Evolutionary conservation across 345 rosid genomes (phyloP).

Genomic region (Camelina sativa): DNA sequence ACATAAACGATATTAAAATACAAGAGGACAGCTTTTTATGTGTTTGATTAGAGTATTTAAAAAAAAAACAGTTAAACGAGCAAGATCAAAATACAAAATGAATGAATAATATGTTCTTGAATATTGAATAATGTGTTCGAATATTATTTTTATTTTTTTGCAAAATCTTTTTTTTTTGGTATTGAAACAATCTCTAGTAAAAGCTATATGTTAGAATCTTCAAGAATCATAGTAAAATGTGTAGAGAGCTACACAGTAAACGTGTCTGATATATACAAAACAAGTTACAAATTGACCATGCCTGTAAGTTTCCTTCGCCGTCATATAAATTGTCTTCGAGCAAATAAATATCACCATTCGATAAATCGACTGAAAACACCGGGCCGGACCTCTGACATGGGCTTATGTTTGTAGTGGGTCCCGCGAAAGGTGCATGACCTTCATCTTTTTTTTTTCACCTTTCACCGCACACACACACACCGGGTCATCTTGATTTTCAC

Average conservation of each 20-base stretch:
- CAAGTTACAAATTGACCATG: background rate
- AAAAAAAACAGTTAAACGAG: background rate
- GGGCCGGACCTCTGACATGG: slow-evolving; percentile 27
- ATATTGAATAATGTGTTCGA: background rate
- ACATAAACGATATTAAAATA: background rate
- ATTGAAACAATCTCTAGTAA: no score
- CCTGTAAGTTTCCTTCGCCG: background rate
- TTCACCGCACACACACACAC: no score
- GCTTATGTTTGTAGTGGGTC: slow-evolving; percentile 6
- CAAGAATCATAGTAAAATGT: no score
- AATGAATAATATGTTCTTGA: background rate
- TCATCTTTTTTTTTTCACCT: background rate
- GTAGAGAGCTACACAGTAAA: no score
- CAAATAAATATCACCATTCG: background rate
- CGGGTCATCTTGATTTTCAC: background rate
- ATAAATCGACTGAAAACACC: background rate
- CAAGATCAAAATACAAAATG: background rate
- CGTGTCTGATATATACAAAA: background rate
- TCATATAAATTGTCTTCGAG: slow-evolving; percentile 13
- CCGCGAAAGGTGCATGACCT: background rate
- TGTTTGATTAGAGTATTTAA: background rate
- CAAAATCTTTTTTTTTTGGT: no score
- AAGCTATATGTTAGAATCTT: no score
- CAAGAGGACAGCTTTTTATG: background rate
- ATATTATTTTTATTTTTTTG: no score